These are phyloP conservation scores for Craterostigma plantagineum DNA, from an alignment of 257 asterid species.

Conservation along the genomic window DNA sequence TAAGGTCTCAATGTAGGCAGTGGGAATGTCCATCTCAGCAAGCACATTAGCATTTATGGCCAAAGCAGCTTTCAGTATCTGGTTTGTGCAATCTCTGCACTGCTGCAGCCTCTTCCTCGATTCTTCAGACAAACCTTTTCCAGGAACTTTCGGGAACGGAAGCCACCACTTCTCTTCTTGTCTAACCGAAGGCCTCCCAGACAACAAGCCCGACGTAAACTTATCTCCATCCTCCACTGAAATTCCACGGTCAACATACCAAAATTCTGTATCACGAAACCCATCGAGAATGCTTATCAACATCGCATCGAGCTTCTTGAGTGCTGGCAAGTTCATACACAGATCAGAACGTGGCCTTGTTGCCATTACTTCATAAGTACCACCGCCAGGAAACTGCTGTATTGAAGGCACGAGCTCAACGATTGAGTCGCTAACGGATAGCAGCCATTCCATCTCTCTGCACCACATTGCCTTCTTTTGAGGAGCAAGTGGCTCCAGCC, in stretches of 20 bases:
- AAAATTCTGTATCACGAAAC: constrained; percentile 63
- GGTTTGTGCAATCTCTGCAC: constrained; percentile 90
- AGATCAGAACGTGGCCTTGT: constrained; percentile 69
- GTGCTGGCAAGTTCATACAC: constrained; percentile 83
- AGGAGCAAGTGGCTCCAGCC: constrained; percentile 79
- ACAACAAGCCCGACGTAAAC: constrained; percentile 19
- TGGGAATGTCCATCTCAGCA: constrained; percentile 86
- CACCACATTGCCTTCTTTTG: constrained; percentile 91
- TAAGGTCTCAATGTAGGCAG: constrained; percentile 58
- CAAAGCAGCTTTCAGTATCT: constrained; percentile 88
- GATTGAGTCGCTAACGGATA: constrained; percentile 78
- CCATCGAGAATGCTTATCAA: constrained; percentile 77
- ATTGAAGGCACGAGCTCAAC: constrained; percentile 87
- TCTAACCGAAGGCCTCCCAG: constrained; percentile 82
- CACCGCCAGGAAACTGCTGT: constrained; percentile 72
- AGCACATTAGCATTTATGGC: constrained; percentile 85
- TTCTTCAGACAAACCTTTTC: constrained; percentile 67
- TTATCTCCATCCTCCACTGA: constrained; percentile 34
- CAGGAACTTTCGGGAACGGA: constrained; percentile 88
- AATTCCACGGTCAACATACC: constrained; percentile 83
- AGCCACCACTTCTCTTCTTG: constrained; percentile 99
- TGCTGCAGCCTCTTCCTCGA: constrained; percentile 85
- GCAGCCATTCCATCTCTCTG: constrained; percentile 89
- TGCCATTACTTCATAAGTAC: constrained; percentile 78
- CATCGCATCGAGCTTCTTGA: constrained; percentile 93